Percentiles rank a stretch among this genome's conserved stretches.
These are phyloP conservation scores for Polytrichum commune DNA, from an alignment of 225 moss, liverwort and hornwort species.

Conservation along the genomic window DNA sequence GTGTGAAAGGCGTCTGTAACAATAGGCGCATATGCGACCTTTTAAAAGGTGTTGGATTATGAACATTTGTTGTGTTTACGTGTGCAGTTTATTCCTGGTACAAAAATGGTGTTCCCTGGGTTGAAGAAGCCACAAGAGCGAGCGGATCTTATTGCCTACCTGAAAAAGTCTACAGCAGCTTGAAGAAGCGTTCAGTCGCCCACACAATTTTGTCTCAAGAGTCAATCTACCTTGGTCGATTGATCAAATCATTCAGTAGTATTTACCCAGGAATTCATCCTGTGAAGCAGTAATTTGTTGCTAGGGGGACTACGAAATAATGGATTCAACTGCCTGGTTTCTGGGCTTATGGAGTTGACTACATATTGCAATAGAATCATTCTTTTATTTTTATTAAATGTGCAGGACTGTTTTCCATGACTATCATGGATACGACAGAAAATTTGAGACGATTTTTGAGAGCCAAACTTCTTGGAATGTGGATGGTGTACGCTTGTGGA, in stretches of 20 bases:
- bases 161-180: constrained; percentile 31
- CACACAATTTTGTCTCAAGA: constrained; percentile 3
- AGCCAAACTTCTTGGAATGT: no score
- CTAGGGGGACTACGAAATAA: not conserved
- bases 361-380: not conserved
- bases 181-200: not conserved
- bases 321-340: not conserved
- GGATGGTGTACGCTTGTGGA: no score
- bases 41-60: not conserved
- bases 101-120: constrained; percentile 67
- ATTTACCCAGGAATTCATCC: not conserved
- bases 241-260: not conserved
- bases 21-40: not conserved
- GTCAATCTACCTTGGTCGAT: not conserved
- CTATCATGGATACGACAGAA: no score
- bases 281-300: not conserved
- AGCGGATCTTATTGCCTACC: constrained; percentile 54
- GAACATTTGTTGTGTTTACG: not conserved
- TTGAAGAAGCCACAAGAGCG: constrained; percentile 66
- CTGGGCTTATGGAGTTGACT: not conserved
- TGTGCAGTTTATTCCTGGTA: constrained; percentile 55
- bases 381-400: not conserved
- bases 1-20: no score
- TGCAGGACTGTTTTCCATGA: no score
- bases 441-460: no score